Evolutionary conservation across 2,329 filamentous ascomycete genomes (phyloP).

Genomic region (Paracoccidioides lutzii): DNA sequence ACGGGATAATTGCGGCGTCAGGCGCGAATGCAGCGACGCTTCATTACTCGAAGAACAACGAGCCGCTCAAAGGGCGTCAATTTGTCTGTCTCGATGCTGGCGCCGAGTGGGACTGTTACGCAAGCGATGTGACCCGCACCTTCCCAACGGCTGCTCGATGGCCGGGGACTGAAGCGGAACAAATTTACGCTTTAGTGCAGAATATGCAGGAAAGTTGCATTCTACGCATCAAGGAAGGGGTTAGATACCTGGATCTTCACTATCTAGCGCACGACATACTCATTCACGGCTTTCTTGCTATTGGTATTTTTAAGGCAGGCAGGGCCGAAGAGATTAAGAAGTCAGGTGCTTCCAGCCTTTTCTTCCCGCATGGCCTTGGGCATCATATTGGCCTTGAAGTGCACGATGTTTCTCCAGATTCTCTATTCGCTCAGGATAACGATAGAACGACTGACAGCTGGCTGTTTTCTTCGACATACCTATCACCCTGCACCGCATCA

Average conservation of each 20-base stretch:
- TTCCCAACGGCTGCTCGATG: constrained; percentile 63
- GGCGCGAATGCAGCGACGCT: constrained; percentile 72
- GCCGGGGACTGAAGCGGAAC: constrained; percentile 50
- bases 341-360: constrained; percentile 27
- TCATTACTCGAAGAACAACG: constrained; percentile 74
- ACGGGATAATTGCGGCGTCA: constrained; percentile 71
- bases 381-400: constrained; percentile 41
- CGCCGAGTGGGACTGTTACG: constrained; percentile 61
- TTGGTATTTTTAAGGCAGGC: constrained; percentile 60
- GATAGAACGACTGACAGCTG: constrained; percentile 10
- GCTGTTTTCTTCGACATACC: constrained; percentile 10
- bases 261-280: constrained; percentile 66
- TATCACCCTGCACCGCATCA: constrained; percentile 22
- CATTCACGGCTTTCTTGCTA: constrained; percentile 60
- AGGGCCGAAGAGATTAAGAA: constrained; percentile 39
- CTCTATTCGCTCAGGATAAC: constrained; percentile 20
- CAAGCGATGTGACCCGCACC: constrained; percentile 65
- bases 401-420: constrained; percentile 28
- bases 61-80: constrained; percentile 55
- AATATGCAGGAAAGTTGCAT: constrained; percentile 77
- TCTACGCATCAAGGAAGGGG: constrained; percentile 56
- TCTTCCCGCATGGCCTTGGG: constrained; percentile 42
- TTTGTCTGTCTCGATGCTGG: constrained; percentile 78
- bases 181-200: constrained; percentile 72
- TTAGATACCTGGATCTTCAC: constrained; percentile 72